Percentiles rank a stretch among this genome's conserved stretches.
Evolutionary conservation across 2,329 filamentous ascomycete genomes (phyloP).

Genomic region (Raffaelea deltoideospora): DNA sequence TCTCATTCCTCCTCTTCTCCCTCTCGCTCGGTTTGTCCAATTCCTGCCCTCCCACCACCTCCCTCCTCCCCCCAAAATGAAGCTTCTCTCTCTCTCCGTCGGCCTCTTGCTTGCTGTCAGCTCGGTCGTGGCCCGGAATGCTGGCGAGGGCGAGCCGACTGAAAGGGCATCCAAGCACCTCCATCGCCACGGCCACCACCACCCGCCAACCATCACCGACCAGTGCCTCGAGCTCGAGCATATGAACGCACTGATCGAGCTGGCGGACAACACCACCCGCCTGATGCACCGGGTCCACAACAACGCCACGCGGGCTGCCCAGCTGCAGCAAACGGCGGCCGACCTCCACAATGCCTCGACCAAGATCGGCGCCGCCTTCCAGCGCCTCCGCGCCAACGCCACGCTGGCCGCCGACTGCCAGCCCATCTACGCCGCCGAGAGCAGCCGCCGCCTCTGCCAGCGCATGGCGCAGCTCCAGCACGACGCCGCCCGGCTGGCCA

Average conservation of each 20-base stretch:
- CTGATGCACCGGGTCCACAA: constrained; percentile 17
- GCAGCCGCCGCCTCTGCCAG: constrained; percentile 15
- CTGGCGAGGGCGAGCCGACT: not conserved
- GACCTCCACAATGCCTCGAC: constrained; percentile 22
- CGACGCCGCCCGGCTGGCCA: constrained; percentile 12
- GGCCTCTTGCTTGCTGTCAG: constrained; percentile 4
- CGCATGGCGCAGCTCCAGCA: constrained; percentile 15
- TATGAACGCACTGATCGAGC: constrained; percentile 15
- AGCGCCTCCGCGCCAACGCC: constrained; percentile 18
- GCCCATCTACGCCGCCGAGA: constrained; percentile 16
- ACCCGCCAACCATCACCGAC: constrained; percentile 11
- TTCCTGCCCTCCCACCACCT: too few species aligned
- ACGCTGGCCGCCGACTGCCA: constrained; percentile 20
- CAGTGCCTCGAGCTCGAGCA: constrained; percentile 16
- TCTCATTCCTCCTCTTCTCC: too few species aligned
- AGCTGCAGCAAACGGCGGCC: constrained; percentile 13
- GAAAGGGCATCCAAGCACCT: not conserved
- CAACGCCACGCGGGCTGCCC: constrained; percentile 20
- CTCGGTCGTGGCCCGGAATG: constrained; percentile 13
- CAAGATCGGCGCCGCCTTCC: constrained; percentile 14
- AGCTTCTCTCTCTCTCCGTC: too few species aligned
- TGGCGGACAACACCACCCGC: constrained; percentile 21
- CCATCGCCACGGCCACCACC: not conserved
- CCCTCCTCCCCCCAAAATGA: too few species aligned
- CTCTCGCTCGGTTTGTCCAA: too few species aligned